A percentile compares a stretch with the other conserved stretches of the same genome.
phyloP scores from a whole-genome alignment of 441 rosid genomes.

The Mallotus repandus region DNA sequence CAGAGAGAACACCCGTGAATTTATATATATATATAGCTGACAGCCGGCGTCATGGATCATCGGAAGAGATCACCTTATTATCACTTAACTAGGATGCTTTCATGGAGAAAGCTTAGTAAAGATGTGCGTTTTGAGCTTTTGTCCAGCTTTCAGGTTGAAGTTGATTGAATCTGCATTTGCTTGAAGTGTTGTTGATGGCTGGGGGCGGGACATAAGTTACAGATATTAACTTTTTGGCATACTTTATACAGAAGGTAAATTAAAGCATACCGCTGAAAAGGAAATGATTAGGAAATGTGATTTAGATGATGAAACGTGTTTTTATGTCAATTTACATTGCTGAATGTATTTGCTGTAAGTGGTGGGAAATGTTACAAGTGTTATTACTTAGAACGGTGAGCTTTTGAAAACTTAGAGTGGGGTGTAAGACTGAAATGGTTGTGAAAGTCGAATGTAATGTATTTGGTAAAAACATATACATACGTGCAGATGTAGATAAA shows the following conservation, averaged over 20 bases:
- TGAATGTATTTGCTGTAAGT: not conserved
- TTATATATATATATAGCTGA: not conserved
- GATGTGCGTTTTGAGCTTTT: not conserved
- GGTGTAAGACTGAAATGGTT: conserved; percentile 24
- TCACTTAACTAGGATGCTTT: not conserved
- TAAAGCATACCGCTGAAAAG: not conserved
- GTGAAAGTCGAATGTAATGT: conserved; percentile 16
- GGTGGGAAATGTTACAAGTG: conserved; percentile 2
- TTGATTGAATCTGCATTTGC: not conserved
- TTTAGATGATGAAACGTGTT: not conserved
- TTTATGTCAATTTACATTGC: not conserved
- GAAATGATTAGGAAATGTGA: not conserved
- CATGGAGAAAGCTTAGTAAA: not conserved
- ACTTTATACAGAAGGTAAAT: not conserved
- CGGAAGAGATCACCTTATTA: not conserved
- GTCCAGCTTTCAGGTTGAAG: not conserved
- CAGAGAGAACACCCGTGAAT: not conserved
- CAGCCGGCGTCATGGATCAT: not conserved
- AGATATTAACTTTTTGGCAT: conserved; percentile 13
- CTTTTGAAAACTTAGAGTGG: conserved; percentile 30
- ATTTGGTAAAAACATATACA: conserved; percentile 6
- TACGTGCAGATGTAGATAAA: not conserved
- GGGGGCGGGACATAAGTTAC: not conserved
- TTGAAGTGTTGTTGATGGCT: not conserved
- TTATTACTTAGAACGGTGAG: conserved; percentile 17